A percentile compares a stretch with the other conserved stretches of the same genome.
Conservation (phyloP, 345 rosid species). For the Ceriops tagal region DNA sequence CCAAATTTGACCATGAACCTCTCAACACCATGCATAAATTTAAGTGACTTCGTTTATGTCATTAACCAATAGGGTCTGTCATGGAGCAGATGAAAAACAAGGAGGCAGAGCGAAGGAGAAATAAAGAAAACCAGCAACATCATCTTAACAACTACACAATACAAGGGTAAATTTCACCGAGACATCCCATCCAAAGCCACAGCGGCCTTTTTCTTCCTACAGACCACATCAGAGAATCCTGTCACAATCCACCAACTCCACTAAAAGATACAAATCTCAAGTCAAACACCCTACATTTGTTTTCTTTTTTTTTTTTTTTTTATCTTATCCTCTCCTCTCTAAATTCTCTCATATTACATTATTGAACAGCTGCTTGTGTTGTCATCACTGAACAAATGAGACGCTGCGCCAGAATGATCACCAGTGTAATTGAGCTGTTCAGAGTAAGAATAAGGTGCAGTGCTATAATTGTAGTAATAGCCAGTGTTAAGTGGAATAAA, state of each 20-base stretch:
- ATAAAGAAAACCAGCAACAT: neutral
- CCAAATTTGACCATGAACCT: neutral
- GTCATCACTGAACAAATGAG: constrained; percentile 48
- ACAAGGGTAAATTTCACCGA: constrained; percentile 17
- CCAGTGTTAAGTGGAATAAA: constrained; percentile 53
- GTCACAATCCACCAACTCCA: constrained; percentile 17
- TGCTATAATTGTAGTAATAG: constrained; percentile 43
- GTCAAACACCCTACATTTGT: constrained; percentile 5
- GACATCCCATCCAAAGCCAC: constrained; percentile 13
- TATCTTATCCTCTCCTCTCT: neutral
- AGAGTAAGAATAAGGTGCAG: constrained; percentile 37
- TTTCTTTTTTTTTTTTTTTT: too few relatives aligned
- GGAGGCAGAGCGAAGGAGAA: neutral
- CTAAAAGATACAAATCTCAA: constrained; percentile 14
- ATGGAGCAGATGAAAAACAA: neutral
- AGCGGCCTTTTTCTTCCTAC: neutral
- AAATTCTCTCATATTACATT: constrained; percentile 31
- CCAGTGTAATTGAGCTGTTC: constrained; percentile 29
- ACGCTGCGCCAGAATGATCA: constrained; percentile 30
- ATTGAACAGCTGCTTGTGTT: constrained; percentile 48
- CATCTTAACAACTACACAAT: constrained; percentile 25
- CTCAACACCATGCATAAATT: neutral
- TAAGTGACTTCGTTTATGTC: neutral
- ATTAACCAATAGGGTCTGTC: neutral
- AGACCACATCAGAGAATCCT: constrained; percentile 9